phyloP scores from a whole-genome alignment of 2,329 filamentous ascomycete species.

The Fusarium sp. region DNA sequence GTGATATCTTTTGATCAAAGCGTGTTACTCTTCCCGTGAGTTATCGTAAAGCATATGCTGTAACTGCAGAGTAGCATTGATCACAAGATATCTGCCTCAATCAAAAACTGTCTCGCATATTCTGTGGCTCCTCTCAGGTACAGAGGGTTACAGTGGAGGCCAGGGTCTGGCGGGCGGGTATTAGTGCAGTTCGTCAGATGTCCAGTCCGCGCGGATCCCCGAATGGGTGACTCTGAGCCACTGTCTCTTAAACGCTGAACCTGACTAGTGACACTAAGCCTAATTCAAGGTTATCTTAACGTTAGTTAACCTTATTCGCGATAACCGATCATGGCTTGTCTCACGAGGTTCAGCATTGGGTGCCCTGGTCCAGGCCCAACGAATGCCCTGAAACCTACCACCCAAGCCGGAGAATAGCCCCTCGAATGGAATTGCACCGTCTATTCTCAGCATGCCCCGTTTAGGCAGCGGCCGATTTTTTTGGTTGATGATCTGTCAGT shows the following conservation, averaged over 20 bases:
- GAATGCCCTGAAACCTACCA: conserved; percentile 17
- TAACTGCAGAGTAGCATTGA: not conserved
- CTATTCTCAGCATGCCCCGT: not conserved
- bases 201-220: conserved; percentile 1
- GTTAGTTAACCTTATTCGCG: conserved; percentile 25
- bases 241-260: not conserved
- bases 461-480: conserved; percentile 8
- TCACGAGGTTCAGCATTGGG: conserved; percentile 12
- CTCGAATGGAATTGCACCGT: conserved; percentile 21
- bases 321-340: conserved; percentile 31
- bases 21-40: not conserved
- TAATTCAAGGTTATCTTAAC: conserved; percentile 15
- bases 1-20: not conserved
- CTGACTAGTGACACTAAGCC: conserved; percentile 6
- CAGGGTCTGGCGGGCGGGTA: not conserved
- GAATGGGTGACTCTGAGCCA: not conserved
- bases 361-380: not conserved
- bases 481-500: not conserved
- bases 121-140: not conserved
- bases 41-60: conserved; percentile 1
- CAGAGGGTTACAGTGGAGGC: not conserved
- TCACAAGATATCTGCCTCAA: not conserved
- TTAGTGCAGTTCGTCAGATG: conserved; percentile 13
- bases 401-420: conserved; percentile 23
- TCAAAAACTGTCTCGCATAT: not conserved